These are phyloP conservation scores for Neurospora sp. DNA, from an alignment of 495 filamentous ascomycete species.

Conservation along the genomic window DNA sequence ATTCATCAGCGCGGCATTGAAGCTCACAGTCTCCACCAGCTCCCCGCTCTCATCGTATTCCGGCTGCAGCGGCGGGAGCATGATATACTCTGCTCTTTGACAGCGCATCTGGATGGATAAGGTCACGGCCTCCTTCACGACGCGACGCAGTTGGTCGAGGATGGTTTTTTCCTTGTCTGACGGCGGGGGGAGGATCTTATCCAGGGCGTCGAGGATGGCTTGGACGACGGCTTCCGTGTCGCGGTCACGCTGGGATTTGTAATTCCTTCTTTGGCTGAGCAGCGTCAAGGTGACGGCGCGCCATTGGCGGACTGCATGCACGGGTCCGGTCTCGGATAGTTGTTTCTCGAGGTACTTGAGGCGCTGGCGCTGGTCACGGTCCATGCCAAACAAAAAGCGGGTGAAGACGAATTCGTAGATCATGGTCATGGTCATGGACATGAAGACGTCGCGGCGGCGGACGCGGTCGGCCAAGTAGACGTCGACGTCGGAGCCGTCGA, in stretches of 20 bases:
- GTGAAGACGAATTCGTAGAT: conserved; percentile 97
- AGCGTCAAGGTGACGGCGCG: conserved; percentile 87
- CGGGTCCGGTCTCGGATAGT: conserved; percentile 74
- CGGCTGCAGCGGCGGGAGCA: conserved; percentile 91
- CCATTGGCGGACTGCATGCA: conserved; percentile 84
- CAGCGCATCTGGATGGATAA: conserved; percentile 94
- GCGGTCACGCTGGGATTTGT: conserved; percentile 61
- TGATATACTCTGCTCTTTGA: conserved; percentile 90
- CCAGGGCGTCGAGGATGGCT: conserved; percentile 71
- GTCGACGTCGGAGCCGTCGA: conserved; percentile 89
- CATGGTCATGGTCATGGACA: conserved; percentile 96
- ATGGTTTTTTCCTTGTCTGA: conserved; percentile 62
- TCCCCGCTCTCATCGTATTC: conserved; percentile 92
- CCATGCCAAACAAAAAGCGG: conserved; percentile 95
- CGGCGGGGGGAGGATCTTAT: conserved; percentile 72
- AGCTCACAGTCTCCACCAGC: conserved; percentile 59
- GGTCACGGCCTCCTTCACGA: conserved; percentile 72
- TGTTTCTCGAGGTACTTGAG: conserved; percentile 88
- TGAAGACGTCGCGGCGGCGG: conserved; percentile 81
- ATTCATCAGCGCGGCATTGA: conserved; percentile 89
- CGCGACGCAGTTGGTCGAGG: conserved; percentile 67
- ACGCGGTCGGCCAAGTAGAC: conserved; percentile 76
- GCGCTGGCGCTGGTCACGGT: conserved; percentile 91
- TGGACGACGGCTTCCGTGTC: conserved; percentile 86
- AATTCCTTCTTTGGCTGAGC: conserved; percentile 63